A percentile compares a stretch with the other conserved stretches of the same genome.
These are phyloP conservation scores for Eimeria necatrix DNA, from an alignment of 169 alveolate genomes.

Conservation along the genomic window DNA sequence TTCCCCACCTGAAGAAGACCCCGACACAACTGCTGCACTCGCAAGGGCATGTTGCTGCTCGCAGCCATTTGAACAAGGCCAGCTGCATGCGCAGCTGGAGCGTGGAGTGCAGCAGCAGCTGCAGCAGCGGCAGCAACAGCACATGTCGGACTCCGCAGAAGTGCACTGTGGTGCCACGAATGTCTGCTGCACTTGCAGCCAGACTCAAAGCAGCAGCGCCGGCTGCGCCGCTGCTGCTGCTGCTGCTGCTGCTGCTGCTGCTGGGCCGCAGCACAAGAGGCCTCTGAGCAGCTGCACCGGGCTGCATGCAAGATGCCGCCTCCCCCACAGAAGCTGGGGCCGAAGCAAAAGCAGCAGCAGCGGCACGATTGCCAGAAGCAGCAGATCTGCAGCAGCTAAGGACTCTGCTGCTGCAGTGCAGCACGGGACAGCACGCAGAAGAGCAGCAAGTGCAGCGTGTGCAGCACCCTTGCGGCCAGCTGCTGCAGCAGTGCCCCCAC, in stretches of 20 bases:
- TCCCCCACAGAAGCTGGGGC: constrained; percentile 19
- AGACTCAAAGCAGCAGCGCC: constrained; percentile 1
- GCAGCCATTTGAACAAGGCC: background rate
- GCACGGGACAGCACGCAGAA: background rate
- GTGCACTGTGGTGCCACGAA: background rate
- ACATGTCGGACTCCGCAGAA: background rate
- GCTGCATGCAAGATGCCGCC: constrained; percentile 11
- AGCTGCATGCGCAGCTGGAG: constrained; percentile 39
- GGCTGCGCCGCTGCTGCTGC: constrained; percentile 40
- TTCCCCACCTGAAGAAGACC: background rate
- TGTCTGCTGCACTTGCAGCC: constrained; percentile 34
- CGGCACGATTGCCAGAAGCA: background rate
- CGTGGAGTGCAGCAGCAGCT: constrained; percentile 17
- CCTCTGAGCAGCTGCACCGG: constrained; percentile 23
- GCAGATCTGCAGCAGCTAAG: background rate
- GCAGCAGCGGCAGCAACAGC: constrained; percentile 31
- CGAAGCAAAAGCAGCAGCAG: constrained; percentile 30
- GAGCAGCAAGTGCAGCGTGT: constrained; percentile 21
- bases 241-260: constrained; percentile 52
- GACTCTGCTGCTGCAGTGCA: background rate
- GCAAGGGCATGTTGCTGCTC: no score
- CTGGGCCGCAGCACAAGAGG: constrained; percentile 1
- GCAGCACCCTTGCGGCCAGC: background rate
- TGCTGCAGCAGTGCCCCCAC: background rate
- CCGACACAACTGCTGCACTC: background rate